Evolutionary conservation across 2,329 filamentous ascomycete species (phyloP), one percentile per base, ranked within the genome.

Genomic region (Calonectria naviculata): DNA sequence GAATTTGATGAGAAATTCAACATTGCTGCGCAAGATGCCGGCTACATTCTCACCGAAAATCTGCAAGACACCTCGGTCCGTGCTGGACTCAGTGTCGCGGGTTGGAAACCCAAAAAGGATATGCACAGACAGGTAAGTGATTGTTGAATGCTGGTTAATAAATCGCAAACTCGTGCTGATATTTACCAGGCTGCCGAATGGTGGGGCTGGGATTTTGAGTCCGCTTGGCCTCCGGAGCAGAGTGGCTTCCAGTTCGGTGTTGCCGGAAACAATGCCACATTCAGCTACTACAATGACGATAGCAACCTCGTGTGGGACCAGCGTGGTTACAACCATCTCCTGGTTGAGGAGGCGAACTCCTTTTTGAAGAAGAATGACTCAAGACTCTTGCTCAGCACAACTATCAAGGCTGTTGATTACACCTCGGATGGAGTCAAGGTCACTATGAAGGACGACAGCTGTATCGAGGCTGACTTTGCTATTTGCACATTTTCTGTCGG

Each of bases 401-500:
- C 86, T 1, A 87, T 93, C 3, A 88, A 86, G 1, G 83, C 86
- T 2, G 85, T 93, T 31, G 80, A 83, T 3, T 91, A 92, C 76
- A 84, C 83, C 0, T 78, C 85, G 3, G 75, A 85, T 1, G 87
- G 87, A 3, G 90, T 93, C 1, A 88, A 83, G 1, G 81, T 93
- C 15, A 81, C 84, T 60, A 89, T 85, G 29, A 80, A 85, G 2
- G 87, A 91, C 65, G 90, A 88, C 1, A 86, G 81, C 66, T 92
- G 91, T 73, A 82, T 92, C 29, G 79, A 85, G 56, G 91, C 91
- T 1, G 87, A 88, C 9, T 91, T 92, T 73, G 92, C 91, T 1
- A 88, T 94, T 71, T 89, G 87, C 75, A 94, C 92, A 0, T 93
- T 94, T 79, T 92, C 90, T 0, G 80, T 94, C 0, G 92, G 92